Base-by-base conservation (phyloP, 371 early-diverging fungal species). In the Cokeromyces recurvatus region DNA sequence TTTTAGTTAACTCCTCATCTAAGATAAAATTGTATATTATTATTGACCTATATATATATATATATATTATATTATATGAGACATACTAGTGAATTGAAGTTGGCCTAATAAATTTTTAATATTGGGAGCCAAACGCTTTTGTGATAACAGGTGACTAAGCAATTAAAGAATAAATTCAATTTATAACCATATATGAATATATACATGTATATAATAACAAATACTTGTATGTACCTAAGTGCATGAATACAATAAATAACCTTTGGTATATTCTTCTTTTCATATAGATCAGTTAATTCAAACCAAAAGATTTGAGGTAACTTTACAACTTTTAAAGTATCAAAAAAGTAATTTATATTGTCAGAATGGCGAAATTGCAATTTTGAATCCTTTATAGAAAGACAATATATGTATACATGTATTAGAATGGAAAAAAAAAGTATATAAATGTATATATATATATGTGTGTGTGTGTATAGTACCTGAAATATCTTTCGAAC, bases 221-320 rank as follows among this genome's bases (percentile, higher is more conserved):
- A n/a, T n/a, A n/a, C n/a, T n/a, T n/a, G n/a, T n/a, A 22, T 12
- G 46, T 79, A 90, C 84, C 90, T 95, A 35, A 99, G 83, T 1
- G 99, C 99, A 63, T 99, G 99, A 42, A 99, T 87, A 71, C 99
- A 98, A 69, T 99, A 99, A 53, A 99, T 95, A 9, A 99, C 99
- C 62, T 94, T 95, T 19, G 99, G 99, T 64, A 99, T 91, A 68
- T 99, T 99, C 69, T 98, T 99, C 71, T 91, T 90, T 48, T 99
- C 99, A 71, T 99, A 99, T 11, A 98, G 72, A 73, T 99, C 99
- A 0, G 97, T 93, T 52, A 95, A 71, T 66, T 99, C 99, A 77
- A 99, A 99, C 62, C 91, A 86, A 77, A 98, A 99, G 53, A 91
- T 85, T 63, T 76, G 50, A 4, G 99, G 98, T 12, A 99, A 69